Conservation (phyloP, 306 rosid species). For the Vigna unguiculata region DNA sequence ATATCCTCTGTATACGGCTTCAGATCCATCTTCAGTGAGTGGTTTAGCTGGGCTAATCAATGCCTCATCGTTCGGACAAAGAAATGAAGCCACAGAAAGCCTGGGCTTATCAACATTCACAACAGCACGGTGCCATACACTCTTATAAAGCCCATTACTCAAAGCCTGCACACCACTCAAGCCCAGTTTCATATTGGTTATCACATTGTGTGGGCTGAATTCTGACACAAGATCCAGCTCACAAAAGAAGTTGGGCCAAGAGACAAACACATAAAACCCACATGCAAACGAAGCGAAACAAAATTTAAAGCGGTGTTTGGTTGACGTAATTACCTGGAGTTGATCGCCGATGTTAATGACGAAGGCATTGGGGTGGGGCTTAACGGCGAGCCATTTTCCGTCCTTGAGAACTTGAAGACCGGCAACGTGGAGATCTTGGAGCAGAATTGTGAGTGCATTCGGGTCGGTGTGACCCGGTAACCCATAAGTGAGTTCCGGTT, state of each 20-base stretch:
- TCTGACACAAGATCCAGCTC: too few relatives aligned
- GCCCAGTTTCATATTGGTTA: too few relatives aligned
- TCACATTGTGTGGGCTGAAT: too few relatives aligned
- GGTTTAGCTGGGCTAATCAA: constrained; percentile 69
- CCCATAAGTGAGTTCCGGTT: constrained; percentile 91
- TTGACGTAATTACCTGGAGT: constrained; percentile 57
- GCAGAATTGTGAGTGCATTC: constrained; percentile 87
- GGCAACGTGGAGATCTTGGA: constrained; percentile 68
- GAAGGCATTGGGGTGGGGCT: constrained; percentile 83
- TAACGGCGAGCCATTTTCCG: constrained; percentile 78
- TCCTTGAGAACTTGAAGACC: constrained; percentile 93
- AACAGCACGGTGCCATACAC: constrained; percentile 92
- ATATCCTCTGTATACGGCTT: constrained; percentile 63
- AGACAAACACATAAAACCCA: too few relatives aligned
- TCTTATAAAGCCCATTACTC: constrained; percentile 86
- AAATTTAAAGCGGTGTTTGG: too few relatives aligned
- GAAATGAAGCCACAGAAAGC: constrained; percentile 85
- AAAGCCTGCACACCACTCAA: constrained; percentile 66
- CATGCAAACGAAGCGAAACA: too few relatives aligned
- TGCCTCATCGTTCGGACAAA: constrained; percentile 72
- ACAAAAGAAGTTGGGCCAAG: too few relatives aligned
- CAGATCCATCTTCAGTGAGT: constrained; percentile 56
- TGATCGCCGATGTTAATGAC: constrained; percentile 91
- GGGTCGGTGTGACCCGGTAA: constrained; percentile 96
- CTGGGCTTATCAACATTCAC: constrained; percentile 81